phyloP scores from a whole-genome alignment of 108 stramenopile genomes.

The Aurantiochytrium sp. region DNA sequence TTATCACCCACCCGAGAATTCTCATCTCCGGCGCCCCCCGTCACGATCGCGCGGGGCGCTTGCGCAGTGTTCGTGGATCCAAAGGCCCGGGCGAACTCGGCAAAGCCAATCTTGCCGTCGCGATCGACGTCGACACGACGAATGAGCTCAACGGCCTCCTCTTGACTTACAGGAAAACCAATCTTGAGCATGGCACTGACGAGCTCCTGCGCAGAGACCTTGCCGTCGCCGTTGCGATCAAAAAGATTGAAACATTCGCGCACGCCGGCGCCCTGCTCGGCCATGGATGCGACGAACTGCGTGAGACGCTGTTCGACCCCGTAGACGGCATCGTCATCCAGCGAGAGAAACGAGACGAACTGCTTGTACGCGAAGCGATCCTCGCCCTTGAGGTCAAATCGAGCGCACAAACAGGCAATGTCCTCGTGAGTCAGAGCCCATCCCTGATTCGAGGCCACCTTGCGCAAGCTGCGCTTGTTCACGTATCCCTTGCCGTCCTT shows the following conservation, averaged over 20 bases:
- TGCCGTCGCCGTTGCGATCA: constrained; percentile 18
- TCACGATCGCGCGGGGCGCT: no score
- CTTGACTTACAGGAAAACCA: background rate
- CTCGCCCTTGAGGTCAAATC: constrained; percentile 18
- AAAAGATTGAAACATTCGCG: background rate
- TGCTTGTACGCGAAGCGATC: constrained; percentile 22
- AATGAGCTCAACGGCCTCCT: background rate
- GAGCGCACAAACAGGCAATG: background rate
- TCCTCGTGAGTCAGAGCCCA: constrained; percentile 13
- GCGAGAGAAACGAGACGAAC: background rate
- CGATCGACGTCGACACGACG: constrained; percentile 29
- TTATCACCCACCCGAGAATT: background rate
- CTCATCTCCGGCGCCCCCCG: no score
- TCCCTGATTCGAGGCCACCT: background rate
- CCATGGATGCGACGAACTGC: background rate
- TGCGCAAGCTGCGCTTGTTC: background rate
- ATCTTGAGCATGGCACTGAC: background rate
- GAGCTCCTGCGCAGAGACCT: background rate
- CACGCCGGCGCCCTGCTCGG: background rate
- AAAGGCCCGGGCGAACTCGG: background rate
- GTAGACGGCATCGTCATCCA: constrained; percentile 17
- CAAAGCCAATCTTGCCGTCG: constrained; percentile 34
- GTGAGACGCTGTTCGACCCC: background rate
- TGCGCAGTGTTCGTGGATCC: background rate
- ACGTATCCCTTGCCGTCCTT: background rate